phyloP scores from a whole-genome alignment of 2,329 filamentous ascomycete species.

The Laburnicola sp. region DNA sequence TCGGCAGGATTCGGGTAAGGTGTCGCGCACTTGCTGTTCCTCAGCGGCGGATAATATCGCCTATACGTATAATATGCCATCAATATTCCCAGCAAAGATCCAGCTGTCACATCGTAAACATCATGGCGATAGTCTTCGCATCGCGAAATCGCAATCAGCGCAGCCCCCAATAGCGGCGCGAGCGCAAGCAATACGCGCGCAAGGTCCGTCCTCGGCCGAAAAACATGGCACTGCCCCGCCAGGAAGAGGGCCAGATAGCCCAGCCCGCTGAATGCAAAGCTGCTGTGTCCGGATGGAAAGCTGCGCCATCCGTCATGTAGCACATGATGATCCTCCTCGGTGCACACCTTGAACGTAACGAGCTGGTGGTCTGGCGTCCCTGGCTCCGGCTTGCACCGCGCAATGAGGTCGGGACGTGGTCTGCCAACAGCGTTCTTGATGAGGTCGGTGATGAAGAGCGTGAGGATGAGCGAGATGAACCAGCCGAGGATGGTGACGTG shows the following conservation, averaged over 20 bases:
- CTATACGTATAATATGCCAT: constrained; percentile 63
- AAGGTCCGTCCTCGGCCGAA: constrained; percentile 62
- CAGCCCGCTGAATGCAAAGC: constrained; percentile 76
- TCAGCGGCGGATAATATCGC: constrained; percentile 61
- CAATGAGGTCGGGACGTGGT: constrained; percentile 82
- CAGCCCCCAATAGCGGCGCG: constrained; percentile 59
- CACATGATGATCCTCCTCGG: constrained; percentile 66
- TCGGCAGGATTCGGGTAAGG: constrained; percentile 52
- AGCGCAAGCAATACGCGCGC: constrained; percentile 59
- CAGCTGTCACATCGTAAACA: constrained; percentile 63
- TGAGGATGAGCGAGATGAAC: constrained; percentile 70
- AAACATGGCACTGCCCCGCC: constrained; percentile 65
- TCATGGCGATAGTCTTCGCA: constrained; percentile 67
- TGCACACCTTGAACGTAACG: constrained; percentile 71
- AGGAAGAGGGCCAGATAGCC: constrained; percentile 74
- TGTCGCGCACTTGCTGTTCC: constrained; percentile 54
- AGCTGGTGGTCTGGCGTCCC: constrained; percentile 60
- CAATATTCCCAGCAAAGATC: constrained; percentile 57
- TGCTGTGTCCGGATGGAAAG: constrained; percentile 79
- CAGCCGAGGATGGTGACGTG: constrained; percentile 86
- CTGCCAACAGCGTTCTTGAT: constrained; percentile 87
- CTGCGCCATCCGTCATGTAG: constrained; percentile 84
- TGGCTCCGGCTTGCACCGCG: constrained; percentile 75
- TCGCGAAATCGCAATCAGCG: constrained; percentile 64
- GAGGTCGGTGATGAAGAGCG: constrained; percentile 78